phyloP scores from a whole-genome alignment of 108 stramenopile species.

The Nannochloropsis gaditana region DNA sequence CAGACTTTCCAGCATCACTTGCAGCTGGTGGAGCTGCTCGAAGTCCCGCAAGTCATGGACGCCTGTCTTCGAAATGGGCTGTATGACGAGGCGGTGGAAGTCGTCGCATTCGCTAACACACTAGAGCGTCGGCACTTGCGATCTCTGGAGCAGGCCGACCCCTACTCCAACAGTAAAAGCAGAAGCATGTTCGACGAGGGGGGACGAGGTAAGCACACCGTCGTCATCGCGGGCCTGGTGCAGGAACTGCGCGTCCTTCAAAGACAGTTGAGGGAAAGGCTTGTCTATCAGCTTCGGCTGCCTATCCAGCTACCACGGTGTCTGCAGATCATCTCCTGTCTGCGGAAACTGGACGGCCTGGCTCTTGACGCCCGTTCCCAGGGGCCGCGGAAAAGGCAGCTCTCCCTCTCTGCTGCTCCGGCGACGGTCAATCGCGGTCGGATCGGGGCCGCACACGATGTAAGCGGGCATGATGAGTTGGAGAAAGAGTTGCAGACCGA shows the following conservation, averaged over 20 bases:
- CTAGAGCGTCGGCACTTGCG: slow-evolving; percentile 45
- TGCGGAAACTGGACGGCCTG: slow-evolving; percentile 41
- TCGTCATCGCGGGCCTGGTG: slow-evolving; percentile 41
- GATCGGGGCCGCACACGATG: neutral
- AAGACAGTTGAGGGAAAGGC: slow-evolving; percentile 37
- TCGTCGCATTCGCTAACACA: slow-evolving; percentile 44
- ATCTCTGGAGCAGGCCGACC: neutral
- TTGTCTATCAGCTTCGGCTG: slow-evolving; percentile 37
- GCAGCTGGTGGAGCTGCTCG: slow-evolving; percentile 54
- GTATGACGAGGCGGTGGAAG: slow-evolving; percentile 41
- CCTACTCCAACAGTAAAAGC: neutral
- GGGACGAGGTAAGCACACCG: slow-evolving; percentile 13
- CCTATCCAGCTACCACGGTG: slow-evolving; percentile 43
- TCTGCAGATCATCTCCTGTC: slow-evolving; percentile 48
- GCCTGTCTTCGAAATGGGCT: slow-evolving; percentile 49
- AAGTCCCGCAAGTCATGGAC: slow-evolving; percentile 52
- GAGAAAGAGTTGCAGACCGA: slow-evolving; percentile 25
- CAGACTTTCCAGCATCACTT: slow-evolving; percentile 51
- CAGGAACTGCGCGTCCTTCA: slow-evolving; percentile 40
- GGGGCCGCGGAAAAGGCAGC: slow-evolving; percentile 33
- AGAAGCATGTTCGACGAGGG: neutral
- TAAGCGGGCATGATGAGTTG: neutral
- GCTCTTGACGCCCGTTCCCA: slow-evolving; percentile 30
- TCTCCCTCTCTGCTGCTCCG: slow-evolving; percentile 27
- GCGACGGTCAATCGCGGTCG: neutral